Evolutionary conservation across 306 rosid genomes (phyloP).

Genomic region (Mucuna pruriens): DNA sequence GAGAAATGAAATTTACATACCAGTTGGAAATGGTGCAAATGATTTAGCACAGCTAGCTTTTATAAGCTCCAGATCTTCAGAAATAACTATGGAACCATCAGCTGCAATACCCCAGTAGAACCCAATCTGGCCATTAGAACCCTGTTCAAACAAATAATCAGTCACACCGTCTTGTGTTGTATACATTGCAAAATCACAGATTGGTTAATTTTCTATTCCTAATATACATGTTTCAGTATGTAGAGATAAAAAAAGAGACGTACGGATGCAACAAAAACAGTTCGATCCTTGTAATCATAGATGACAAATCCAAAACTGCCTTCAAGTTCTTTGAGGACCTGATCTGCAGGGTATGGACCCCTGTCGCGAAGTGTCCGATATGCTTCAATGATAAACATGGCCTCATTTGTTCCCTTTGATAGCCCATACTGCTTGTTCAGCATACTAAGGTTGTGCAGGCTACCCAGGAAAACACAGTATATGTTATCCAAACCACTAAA

Average conservation of each 20-base stretch:
- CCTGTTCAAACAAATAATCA: constrained; percentile 49
- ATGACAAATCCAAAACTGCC: constrained; percentile 86
- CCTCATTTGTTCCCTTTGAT: constrained; percentile 77
- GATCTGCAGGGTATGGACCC: constrained; percentile 93
- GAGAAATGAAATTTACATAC: constrained; percentile 46
- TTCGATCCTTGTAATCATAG: constrained; percentile 61
- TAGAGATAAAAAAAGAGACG: constrained; percentile 14
- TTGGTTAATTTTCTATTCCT: not conserved
- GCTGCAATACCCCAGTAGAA: constrained; percentile 86
- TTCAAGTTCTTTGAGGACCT: constrained; percentile 85
- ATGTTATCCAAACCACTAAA: constrained; percentile 83
- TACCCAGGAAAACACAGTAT: constrained; percentile 78
- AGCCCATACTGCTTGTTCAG: constrained; percentile 82
- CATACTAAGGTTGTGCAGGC: constrained; percentile 64
- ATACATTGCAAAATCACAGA: not conserved
- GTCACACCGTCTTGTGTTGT: not conserved
- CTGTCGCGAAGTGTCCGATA: constrained; percentile 87
- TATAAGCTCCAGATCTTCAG: constrained; percentile 66
- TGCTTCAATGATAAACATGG: constrained; percentile 76
- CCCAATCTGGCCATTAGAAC: constrained; percentile 64
- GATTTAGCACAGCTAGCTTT: constrained; percentile 88
- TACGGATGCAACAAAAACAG: constrained; percentile 83
- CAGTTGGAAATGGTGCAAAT: constrained; percentile 89
- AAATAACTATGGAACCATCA: constrained; percentile 81
- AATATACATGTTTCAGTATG: not conserved